A percentile compares a stretch with the other conserved stretches of the same genome.
These are phyloP conservation scores for Nematodospora anomalae DNA, from an alignment of 1,139 yeast genomes.

Conservation along the genomic window DNA sequence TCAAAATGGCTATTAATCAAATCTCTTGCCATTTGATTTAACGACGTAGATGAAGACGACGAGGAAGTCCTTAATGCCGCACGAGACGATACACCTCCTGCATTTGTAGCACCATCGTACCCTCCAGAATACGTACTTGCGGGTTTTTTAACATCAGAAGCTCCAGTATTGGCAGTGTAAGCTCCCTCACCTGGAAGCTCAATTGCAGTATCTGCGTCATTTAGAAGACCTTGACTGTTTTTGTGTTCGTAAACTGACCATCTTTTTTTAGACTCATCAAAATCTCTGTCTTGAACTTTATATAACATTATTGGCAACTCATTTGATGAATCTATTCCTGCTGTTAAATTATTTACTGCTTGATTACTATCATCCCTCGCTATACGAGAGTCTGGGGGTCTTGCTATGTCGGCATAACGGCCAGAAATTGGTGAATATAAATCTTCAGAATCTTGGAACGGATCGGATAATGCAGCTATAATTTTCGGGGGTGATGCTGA, in stretches of 20 bases:
- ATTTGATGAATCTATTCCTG: constrained; percentile 28
- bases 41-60: neutral
- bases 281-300: constrained; percentile 30
- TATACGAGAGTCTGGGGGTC: constrained; percentile 3
- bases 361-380: constrained; percentile 7
- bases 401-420: neutral
- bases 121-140: constrained; percentile 1
- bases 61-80: constrained; percentile 4
- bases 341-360: constrained; percentile 21
- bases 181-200: neutral
- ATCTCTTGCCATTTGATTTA: constrained; percentile 1
- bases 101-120: neutral
- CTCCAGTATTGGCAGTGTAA: neutral
- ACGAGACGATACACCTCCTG: constrained; percentile 2
- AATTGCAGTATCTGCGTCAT: constrained; percentile 1
- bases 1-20: neutral
- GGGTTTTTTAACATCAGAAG: constrained; percentile 1
- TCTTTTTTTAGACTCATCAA: constrained; percentile 22
- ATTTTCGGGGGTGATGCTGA: constrained; percentile 4
- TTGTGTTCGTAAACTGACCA: constrained; percentile 30
- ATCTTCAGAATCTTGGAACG: neutral
- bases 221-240: constrained; percentile 5
- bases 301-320: constrained; percentile 33
- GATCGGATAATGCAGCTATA: neutral
- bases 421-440: neutral